A percentile compares a stretch with the other conserved stretches of the same genome.
Evolutionary conservation across 2,329 filamentous ascomycete genomes (phyloP).

Genomic region (Talaromyces sp.): DNA sequence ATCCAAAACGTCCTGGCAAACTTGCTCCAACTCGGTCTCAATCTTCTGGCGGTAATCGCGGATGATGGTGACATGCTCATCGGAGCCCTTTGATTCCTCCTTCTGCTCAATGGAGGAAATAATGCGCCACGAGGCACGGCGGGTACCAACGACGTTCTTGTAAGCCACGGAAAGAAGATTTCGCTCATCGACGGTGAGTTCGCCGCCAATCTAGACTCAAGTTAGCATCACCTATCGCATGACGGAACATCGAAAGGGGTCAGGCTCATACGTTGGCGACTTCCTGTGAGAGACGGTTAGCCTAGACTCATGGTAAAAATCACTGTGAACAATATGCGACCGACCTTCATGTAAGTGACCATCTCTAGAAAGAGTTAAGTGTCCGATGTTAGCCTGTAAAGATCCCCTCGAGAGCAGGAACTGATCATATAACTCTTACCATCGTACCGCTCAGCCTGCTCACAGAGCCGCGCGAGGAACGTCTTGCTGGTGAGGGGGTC

Average conservation of each 20-base stretch:
- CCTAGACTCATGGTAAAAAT: slow-evolving; percentile 10
- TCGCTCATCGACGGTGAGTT: slow-evolving; percentile 71
- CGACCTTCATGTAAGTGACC: slow-evolving; percentile 97
- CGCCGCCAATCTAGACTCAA: slow-evolving; percentile 60
- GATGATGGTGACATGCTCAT: slow-evolving; percentile 92
- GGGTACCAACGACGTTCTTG: slow-evolving; percentile 99
- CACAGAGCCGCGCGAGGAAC: slow-evolving; percentile 98
- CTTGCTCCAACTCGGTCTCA: slow-evolving; percentile 93
- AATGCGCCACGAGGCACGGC: slow-evolving; percentile 98
- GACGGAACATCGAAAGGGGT: slow-evolving; percentile 6
- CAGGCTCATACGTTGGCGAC: slow-evolving; percentile 78
- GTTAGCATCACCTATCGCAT: slow-evolving; percentile 21
- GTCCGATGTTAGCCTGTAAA: slow-evolving; percentile 27
- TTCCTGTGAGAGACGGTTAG: slow-evolving; percentile 62
- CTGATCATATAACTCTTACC: slow-evolving; percentile 53
- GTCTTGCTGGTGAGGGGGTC: slow-evolving; percentile 76
- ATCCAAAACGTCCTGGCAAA: slow-evolving; percentile 96
- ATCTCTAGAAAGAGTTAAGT: slow-evolving; percentile 64
- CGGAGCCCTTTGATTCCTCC: slow-evolving; percentile 97
- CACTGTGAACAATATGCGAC: slow-evolving; percentile 38
- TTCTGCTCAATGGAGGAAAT: slow-evolving; percentile 99
- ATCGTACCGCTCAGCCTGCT: slow-evolving; percentile 99
- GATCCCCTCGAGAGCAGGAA: neutral
- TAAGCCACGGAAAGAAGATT: slow-evolving; percentile 98
- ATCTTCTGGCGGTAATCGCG: slow-evolving; percentile 98